Conservation (phyloP, 345 rosid species). For the Brassica nigra region DNA sequence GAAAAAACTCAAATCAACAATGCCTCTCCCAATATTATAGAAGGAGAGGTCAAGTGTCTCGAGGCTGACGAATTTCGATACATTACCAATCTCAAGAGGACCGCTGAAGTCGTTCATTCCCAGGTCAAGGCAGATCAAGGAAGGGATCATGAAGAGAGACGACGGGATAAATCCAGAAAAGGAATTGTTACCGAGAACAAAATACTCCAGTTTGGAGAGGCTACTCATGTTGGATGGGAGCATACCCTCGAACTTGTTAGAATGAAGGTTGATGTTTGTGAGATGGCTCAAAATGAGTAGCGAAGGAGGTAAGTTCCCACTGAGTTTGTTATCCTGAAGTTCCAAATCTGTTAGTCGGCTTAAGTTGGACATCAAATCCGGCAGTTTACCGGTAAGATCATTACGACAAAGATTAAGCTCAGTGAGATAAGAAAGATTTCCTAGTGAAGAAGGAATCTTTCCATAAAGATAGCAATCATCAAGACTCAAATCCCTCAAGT, state of each 20-base stretch:
- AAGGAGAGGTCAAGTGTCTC: not conserved
- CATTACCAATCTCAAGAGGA: not conserved
- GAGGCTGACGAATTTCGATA: not conserved
- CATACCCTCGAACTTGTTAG: not conserved
- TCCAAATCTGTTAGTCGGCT: not conserved
- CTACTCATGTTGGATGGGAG: not conserved
- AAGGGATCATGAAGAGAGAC: not conserved
- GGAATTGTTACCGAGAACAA: not conserved
- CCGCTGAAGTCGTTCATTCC: not conserved
- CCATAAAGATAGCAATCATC: not conserved
- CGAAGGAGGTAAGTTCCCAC: not conserved
- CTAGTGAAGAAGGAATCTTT: not conserved
- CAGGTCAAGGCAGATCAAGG: not conserved
- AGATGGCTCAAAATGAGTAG: not conserved
- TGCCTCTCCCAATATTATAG: not conserved
- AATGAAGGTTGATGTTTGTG: not conserved
- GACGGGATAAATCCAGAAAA: not conserved
- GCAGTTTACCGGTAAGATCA: not conserved
- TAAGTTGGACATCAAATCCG: not conserved
- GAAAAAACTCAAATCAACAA: not conserved
- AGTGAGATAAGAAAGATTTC: not conserved
- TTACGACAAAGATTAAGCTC: not conserved
- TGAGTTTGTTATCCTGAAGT: not conserved
- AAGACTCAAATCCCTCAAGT: too few relatives aligned
- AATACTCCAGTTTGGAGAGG: not conserved